Evolutionary conservation across 768 basidiomycete genomes (phyloP), one percentile per base, ranked within the genome.

Genomic region (Mycena filopes): DNA sequence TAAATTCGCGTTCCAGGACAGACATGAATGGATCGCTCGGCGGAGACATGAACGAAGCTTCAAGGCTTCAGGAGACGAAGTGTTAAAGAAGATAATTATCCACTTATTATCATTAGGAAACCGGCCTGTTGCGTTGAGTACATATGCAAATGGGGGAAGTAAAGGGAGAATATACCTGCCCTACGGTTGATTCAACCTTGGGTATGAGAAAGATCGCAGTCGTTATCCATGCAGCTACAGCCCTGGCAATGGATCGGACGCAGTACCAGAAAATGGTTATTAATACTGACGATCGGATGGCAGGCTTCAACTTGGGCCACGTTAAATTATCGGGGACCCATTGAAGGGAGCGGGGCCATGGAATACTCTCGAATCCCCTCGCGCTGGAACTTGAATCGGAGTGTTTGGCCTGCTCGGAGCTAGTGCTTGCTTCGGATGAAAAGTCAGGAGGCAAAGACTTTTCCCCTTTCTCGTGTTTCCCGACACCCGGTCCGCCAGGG

Each of bases 21-120:
- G 83, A 79, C n/a, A 90, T 77, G 70, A 92, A 91, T 1, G 90
- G 88, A 57, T 90, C 90, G 23, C 72, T 78, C 0, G 92, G 90
- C 1, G 92, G 89, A 4, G 89, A 89, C 4, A 93, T 68, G 66
- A 92, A 85, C 0, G 87, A 78, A 4, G 86, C 91, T 91, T 33
- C 38, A 58, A 53, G 21, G 55, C 50, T 47, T 69, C 48, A 65
- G 57, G 42, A 36, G 25, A 29, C 20, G 55, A 60, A 26, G 3
- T 16, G 29, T 2, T 46, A 18, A 50, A 43, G 13, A 26, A 45
- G 18, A 40, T 16, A 16, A 47, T 13, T 28, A 67, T 70, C 21
- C 55, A 89, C 89, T 85, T 4, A 92, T 83, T 4, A 91, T 76
- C 48, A 92, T 84, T 11, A 92, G 69, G 70, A 91, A 92, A 50